Base-by-base conservation (phyloP, 768 basidiomycete genomes). In the Lyophyllum atratum region DNA sequence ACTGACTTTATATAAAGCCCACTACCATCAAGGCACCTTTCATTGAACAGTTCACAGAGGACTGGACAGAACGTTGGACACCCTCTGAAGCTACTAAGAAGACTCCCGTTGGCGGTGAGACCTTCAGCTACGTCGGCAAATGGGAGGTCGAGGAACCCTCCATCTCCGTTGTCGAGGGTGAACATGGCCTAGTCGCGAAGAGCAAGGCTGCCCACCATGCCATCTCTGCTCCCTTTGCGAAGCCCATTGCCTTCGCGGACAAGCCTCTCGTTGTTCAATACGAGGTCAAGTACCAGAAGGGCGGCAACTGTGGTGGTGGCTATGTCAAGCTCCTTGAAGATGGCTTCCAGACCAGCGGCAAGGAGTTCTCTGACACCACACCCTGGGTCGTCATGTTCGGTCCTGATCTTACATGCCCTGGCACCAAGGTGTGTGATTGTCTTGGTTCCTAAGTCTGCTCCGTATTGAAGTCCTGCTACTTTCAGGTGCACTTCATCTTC, bases 221-320 rank as follows among this genome's bases (percentile, higher is more conserved):
- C 70, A 98, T 99, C 73, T 98, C 96, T 58, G 93, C 95, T 1
- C 90, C 95, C 12, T 95, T 99, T 75, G 65, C 74, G 14, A 70
- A 80, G 55, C 82, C 92, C 52, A 78, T 98, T 67, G 86, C 90
- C 79, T 92, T 95, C 77, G 82, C 81, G 65, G 76, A 84, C 55
- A 82, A 95, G 74, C 90, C 95, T 43, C 80, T 98, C 44, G 95
- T 98, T 62, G 89, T 98, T 19, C 95, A 97, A 71, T 99, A 99
- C 68, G 97, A 99, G 72, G 97, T 97, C 78, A 96, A 98, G 78
- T 95, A 97, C 74, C 95, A 99, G 80, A 95, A 98, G 76, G 95
- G 96, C 42, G 93, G 97, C 47, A 97, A 97, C 76, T 98, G 97
- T 67, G 97, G 97, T 74, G 97, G 97, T 79, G 97, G 97, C 37